Evolutionary conservation across 2,329 filamentous ascomycete species (phyloP).

Genomic region (Chalara sp.): DNA sequence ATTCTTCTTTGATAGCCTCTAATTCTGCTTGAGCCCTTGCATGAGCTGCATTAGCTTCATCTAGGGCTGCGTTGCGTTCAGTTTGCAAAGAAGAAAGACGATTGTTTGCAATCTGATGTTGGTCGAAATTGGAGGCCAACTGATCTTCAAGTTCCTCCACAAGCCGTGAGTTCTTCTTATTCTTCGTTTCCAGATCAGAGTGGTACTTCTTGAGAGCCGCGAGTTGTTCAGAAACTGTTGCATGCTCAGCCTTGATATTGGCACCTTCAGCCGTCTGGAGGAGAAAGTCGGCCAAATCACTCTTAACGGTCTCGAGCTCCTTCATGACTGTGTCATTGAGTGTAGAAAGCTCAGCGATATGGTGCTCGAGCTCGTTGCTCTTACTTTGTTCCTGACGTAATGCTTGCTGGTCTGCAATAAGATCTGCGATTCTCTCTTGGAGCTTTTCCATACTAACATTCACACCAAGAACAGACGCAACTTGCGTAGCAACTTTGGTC

Average conservation of each 20-base stretch:
- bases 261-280: slow-evolving; percentile 38
- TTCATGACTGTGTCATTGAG: slow-evolving; percentile 54
- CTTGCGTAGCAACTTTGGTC: slow-evolving; percentile 55
- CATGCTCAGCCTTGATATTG: slow-evolving; percentile 35
- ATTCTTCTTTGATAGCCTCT: slow-evolving; percentile 60
- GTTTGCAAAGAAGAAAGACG: slow-evolving; percentile 75
- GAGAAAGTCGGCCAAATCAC: slow-evolving; percentile 46
- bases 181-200: slow-evolving; percentile 54
- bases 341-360: slow-evolving; percentile 47
- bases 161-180: slow-evolving; percentile 85
- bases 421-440: slow-evolving; percentile 50
- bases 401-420: slow-evolving; percentile 52
- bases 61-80: slow-evolving; percentile 67
- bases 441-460: slow-evolving; percentile 64
- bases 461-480: slow-evolving; percentile 52
- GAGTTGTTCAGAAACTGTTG: slow-evolving; percentile 48
- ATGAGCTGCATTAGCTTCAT: slow-evolving; percentile 67
- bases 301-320: slow-evolving; percentile 56
- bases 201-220: slow-evolving; percentile 60
- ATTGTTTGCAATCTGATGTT: slow-evolving; percentile 79
- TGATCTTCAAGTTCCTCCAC: slow-evolving; percentile 97
- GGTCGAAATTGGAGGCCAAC: slow-evolving; percentile 89
- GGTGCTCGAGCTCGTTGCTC: slow-evolving; percentile 47
- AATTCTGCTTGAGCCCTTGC: slow-evolving; percentile 60
- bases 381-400: slow-evolving; percentile 53